A percentile compares a stretch with the other conserved stretches of the same genome.
Conservation (phyloP, 768 basidiomycete species). For the Suillus fuscotomentosus region DNA sequence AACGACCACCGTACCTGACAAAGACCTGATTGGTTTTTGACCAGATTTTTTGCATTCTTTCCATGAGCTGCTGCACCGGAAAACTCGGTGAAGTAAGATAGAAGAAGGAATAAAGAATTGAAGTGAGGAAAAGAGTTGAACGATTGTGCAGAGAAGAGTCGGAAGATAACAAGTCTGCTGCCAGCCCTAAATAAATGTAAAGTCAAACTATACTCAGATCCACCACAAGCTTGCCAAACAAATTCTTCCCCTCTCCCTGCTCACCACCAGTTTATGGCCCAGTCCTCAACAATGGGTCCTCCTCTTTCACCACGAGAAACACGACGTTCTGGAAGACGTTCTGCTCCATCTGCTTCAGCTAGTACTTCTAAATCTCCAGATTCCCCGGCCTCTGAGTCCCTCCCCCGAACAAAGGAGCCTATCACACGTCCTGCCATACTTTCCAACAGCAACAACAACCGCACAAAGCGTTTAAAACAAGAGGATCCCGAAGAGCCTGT, state of each 20-base stretch:
- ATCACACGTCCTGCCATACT: constrained; percentile 37
- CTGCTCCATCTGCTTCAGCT: constrained; percentile 62
- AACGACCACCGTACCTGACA: not conserved
- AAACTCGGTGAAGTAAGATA: not conserved
- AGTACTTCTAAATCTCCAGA: constrained; percentile 75
- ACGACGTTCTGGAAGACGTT: constrained; percentile 74
- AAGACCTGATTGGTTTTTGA: not conserved
- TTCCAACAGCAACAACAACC: constrained; percentile 37
- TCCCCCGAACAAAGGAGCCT: constrained; percentile 42
- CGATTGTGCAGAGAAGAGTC: constrained; percentile 11
- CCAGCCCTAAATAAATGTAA: constrained; percentile 38
- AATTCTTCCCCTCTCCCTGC: constrained; percentile 10
- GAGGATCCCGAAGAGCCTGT: constrained; percentile 68
- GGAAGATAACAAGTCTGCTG: constrained; percentile 19
- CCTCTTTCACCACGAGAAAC: constrained; percentile 77
- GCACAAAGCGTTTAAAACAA: constrained; percentile 66
- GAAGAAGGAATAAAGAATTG: constrained; percentile 1
- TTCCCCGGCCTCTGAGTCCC: constrained; percentile 52
- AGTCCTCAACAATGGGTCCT: constrained; percentile 70
- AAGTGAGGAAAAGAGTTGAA: constrained; percentile 3
- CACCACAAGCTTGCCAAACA: constrained; percentile 7
- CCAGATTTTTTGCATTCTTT: not conserved
- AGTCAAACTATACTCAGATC: constrained; percentile 9
- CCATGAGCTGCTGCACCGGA: not conserved
- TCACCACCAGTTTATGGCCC: constrained; percentile 47